Conservation (phyloP, 108 stramenopile species). For the Bacterosira constricta region DNA sequence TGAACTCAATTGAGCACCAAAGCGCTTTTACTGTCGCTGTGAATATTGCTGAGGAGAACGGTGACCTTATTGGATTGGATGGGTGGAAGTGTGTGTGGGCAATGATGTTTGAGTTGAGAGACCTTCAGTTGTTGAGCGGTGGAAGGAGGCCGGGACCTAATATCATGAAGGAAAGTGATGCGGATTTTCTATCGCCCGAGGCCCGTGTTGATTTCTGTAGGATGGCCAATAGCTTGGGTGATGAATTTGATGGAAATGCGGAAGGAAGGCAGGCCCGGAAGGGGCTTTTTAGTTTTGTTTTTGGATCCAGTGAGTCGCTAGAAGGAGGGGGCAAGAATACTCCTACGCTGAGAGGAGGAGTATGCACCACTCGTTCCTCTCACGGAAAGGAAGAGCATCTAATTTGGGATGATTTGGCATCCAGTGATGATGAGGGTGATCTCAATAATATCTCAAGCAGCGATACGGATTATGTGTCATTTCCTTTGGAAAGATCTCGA, state of each 20-base stretch:
- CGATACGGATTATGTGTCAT: conserved; percentile 23
- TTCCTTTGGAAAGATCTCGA: conserved; percentile 23
- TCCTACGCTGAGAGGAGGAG: not conserved
- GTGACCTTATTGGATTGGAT: conserved; percentile 72
- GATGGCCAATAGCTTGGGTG: conserved; percentile 50
- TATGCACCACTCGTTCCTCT: conserved; percentile 34
- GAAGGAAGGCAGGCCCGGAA: conserved; percentile 18
- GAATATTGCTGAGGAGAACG: conserved; percentile 60
- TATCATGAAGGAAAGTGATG: conserved; percentile 72
- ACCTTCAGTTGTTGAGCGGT: conserved; percentile 66
- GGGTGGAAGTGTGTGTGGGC: conserved; percentile 80
- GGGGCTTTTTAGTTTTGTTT: conserved; percentile 38
- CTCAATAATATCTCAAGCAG: no score
- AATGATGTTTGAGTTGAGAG: conserved; percentile 83
- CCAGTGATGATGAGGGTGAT: conserved; percentile 78
- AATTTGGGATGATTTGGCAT: conserved; percentile 77
- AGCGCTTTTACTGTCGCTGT: conserved; percentile 73
- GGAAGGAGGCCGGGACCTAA: conserved; percentile 36
- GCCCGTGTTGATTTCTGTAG: conserved; percentile 64
- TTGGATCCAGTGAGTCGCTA: conserved; percentile 26
- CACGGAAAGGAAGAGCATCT: conserved; percentile 73
- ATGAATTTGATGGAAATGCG: conserved; percentile 16
- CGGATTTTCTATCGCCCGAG: conserved; percentile 61
- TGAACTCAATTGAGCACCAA: conserved; percentile 77
- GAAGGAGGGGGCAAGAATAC: conserved; percentile 17